Evolutionary conservation across 139 green algal species (phyloP).

Genomic region (Trebouxia sp.): DNA sequence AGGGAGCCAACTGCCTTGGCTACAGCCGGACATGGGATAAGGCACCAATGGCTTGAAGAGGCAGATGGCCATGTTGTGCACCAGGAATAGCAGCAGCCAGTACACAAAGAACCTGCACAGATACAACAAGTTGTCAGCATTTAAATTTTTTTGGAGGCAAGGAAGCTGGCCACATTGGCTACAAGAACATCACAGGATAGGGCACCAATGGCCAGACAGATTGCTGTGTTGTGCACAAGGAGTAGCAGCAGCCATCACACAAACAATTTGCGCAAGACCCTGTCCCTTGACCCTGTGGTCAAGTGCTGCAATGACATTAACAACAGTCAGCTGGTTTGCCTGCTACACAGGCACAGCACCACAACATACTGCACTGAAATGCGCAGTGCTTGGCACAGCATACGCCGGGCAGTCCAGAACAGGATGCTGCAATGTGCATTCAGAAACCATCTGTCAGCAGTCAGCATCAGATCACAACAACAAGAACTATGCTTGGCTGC

Average conservation of each 20-base stretch:
- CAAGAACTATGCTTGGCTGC: no score
- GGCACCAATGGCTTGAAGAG: constrained; percentile 26
- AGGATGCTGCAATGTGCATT: no score
- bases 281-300: no score
- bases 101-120: constrained; percentile 28
- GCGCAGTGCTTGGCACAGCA: no score
- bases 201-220: constrained; percentile 19
- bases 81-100: constrained; percentile 23
- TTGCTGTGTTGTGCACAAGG: constrained; percentile 28
- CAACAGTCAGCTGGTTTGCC: neutral
- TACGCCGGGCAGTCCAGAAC: no score
- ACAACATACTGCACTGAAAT: no score
- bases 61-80: constrained; percentile 29
- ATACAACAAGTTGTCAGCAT: no score
- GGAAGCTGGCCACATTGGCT: constrained; percentile 10
- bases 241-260: constrained; percentile 7
- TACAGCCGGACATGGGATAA: neutral
- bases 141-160: no score
- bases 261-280: constrained; percentile 26
- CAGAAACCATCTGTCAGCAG: no score
- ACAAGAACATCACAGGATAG: constrained; percentile 5
- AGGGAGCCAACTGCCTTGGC: constrained; percentile 26
- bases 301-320: no score
- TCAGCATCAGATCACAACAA: no score
- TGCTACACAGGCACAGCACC: neutral